phyloP scores from a whole-genome alignment of 208 protist species.

The Trypanosoma conorhini region DNA sequence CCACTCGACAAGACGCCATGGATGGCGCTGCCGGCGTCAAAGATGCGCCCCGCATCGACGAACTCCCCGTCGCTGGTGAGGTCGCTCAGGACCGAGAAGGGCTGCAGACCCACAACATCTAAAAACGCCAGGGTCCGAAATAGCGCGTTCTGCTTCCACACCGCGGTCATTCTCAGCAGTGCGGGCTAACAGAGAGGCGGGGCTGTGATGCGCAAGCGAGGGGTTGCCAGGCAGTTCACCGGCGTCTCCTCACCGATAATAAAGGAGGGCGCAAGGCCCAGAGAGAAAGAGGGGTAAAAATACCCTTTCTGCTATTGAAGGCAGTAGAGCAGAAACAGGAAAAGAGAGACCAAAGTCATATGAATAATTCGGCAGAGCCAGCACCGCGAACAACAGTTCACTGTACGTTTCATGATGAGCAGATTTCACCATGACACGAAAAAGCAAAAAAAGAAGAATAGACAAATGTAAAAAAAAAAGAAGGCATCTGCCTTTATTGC shows the following conservation, averaged over 20 bases:
- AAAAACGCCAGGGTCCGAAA: constrained; percentile 85
- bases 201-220: background rate
- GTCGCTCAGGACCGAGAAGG: constrained; percentile 35
- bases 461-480: background rate
- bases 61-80: constrained; percentile 50
- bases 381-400: background rate
- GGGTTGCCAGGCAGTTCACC: background rate
- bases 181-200: background rate
- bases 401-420: background rate
- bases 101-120: constrained; percentile 74
- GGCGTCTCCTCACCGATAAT: background rate
- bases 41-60: constrained; percentile 30
- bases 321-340: background rate
- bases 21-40: constrained; percentile 39
- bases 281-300: background rate
- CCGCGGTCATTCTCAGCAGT: constrained; percentile 11
- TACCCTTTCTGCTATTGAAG: background rate
- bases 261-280: background rate
- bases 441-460: background rate
- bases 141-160: constrained; percentile 56
- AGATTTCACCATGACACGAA: background rate
- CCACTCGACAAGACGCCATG: constrained; percentile 45
- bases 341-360: background rate
- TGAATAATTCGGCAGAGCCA: background rate
- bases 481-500: too few relatives aligned